These are phyloP conservation scores for Halteria grandinella DNA, from an alignment of 73 alveolate genomes.

Conservation along the genomic window DNA sequence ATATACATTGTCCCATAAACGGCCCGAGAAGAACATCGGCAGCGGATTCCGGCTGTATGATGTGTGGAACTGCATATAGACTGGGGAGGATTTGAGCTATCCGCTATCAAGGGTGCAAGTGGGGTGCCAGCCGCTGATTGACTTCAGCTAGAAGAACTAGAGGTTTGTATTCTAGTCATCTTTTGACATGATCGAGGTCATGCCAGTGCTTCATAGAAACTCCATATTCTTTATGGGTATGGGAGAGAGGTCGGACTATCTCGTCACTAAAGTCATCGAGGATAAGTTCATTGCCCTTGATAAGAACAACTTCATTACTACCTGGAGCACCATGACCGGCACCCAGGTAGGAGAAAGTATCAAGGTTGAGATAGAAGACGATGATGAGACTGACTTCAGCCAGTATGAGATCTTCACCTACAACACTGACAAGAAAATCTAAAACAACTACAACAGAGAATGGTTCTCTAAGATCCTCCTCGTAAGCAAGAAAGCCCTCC, in stretches of 20 bases:
- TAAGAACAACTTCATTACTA: conserved; percentile 18
- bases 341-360: conserved; percentile 10
- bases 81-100: conserved; percentile 17
- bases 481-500: too few species aligned
- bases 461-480: too few species aligned
- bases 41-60: conserved; percentile 25
- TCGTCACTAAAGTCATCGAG: neutral
- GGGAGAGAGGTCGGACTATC: conserved; percentile 25
- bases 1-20: conserved; percentile 18
- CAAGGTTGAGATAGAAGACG: too few species aligned
- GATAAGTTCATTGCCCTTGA: conserved; percentile 41
- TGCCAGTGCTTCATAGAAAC: conserved; percentile 48
- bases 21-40: neutral
- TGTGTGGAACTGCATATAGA: neutral
- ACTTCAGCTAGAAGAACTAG: conserved; percentile 11
- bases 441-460: too few species aligned
- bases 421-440: too few species aligned
- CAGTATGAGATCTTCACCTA: too few species aligned
- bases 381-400: too few species aligned
- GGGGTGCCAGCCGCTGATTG: conserved; percentile 7
- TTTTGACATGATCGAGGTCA: conserved; percentile 18
- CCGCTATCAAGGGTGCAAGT: conserved; percentile 11
- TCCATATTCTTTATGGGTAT: conserved; percentile 15
- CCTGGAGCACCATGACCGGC: conserved; percentile 42
- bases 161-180: conserved; percentile 29